These are phyloP conservation scores for Cucumis cinereus DNA, from an alignment of 306 rosid species.

Conservation along the genomic window DNA sequence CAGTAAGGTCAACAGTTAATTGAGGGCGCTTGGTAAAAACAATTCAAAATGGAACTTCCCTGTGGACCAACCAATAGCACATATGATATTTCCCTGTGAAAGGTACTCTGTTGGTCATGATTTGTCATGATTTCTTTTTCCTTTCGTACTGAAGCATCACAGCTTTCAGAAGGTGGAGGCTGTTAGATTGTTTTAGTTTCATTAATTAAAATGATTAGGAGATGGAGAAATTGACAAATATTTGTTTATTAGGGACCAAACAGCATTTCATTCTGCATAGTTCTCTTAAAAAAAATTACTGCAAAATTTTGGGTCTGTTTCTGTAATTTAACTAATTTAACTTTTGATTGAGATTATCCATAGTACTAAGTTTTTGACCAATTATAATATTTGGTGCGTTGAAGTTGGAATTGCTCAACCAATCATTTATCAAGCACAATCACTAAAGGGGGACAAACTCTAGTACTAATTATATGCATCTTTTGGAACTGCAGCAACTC, in stretches of 20 bases:
- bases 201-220: not conserved
- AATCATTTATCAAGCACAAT: not conserved
- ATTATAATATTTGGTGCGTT: not conserved
- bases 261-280: not conserved
- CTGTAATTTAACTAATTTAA: not conserved
- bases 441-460: not conserved
- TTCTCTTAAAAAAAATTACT: not conserved
- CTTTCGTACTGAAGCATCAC: not conserved
- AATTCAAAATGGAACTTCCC: not conserved
- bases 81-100: not conserved
- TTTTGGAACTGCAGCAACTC: constrained; percentile 42
- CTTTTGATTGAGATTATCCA: not conserved
- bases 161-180: not conserved
- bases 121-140: not conserved
- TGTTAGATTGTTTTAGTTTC: not conserved
- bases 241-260: not conserved
- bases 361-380: not conserved
- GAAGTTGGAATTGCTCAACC: not conserved
- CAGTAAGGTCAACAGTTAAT: not conserved
- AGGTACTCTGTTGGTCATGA: not conserved
- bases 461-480: not conserved
- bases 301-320: not conserved
- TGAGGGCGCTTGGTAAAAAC: not conserved
- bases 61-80: not conserved
- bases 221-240: not conserved